These are phyloP conservation scores for Aspergillus saccharolyticus DNA, from an alignment of 495 filamentous ascomycete species.

Conservation along the genomic window DNA sequence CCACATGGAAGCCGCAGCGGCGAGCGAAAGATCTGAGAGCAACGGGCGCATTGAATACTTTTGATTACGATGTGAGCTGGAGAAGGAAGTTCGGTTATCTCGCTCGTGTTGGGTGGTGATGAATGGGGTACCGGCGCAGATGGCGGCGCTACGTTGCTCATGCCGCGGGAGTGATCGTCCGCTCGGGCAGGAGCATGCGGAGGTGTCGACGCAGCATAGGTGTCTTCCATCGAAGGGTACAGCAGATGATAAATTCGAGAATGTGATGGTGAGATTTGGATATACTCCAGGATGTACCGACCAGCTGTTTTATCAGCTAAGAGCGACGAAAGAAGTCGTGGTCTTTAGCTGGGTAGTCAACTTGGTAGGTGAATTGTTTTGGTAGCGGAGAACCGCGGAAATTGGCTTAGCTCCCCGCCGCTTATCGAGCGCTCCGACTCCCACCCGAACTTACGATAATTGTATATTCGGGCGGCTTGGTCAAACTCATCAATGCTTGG, in stretches of 20 bases:
- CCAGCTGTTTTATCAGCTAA: too few species aligned
- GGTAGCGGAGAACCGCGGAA: not conserved
- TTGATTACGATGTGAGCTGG: constrained; percentile 52
- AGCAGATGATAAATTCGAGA: not conserved
- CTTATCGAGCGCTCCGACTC: not conserved
- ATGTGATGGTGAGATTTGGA: not conserved
- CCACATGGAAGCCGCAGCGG: constrained; percentile 83
- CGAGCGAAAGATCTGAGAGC: constrained; percentile 59
- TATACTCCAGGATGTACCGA: too few species aligned
- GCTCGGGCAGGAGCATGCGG: constrained; percentile 9
- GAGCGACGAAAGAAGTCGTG: not conserved
- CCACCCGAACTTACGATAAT: too few species aligned
- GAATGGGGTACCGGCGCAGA: not conserved
- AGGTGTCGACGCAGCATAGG: constrained; percentile 10
- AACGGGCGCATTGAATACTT: constrained; percentile 69
- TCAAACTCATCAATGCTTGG: too few species aligned
- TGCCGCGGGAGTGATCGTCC: not conserved
- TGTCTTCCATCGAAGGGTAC: constrained; percentile 26
- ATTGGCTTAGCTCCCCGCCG: not conserved
- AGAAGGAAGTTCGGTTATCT: not conserved
- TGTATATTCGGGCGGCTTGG: too few species aligned
- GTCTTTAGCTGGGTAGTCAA: not conserved
- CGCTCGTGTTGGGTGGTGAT: not conserved
- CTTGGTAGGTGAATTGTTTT: not conserved
- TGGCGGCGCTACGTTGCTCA: not conserved